Evolutionary conservation across 345 rosid genomes (phyloP).

Genomic region (Acer negundo): DNA sequence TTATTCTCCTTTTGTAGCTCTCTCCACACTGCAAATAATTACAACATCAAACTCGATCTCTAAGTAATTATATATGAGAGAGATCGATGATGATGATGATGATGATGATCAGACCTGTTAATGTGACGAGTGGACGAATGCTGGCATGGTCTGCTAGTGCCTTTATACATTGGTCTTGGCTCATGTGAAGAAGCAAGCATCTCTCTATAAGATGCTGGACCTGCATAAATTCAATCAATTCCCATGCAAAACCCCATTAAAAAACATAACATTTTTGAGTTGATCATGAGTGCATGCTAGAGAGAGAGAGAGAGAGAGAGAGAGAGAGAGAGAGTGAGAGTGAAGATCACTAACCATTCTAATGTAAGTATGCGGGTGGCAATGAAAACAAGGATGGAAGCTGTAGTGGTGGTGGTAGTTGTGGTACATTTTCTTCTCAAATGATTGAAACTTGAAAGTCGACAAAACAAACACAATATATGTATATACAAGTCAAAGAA

Average conservation of each 20-base stretch:
- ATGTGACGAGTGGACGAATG: conserved; percentile 64
- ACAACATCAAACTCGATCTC: not conserved
- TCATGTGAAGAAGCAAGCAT: conserved; percentile 75
- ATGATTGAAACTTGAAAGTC: conserved; percentile 21
- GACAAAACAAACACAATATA: conserved; percentile 29
- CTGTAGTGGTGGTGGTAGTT: conserved; percentile 33
- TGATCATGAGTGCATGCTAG: not conserved
- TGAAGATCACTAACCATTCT: conserved; percentile 47
- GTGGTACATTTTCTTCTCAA: conserved; percentile 29
- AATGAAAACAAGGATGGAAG: conserved; percentile 65
- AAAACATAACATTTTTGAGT: not conserved
- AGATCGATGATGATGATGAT: too few relatives aligned
- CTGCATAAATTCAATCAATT: conserved; percentile 27
- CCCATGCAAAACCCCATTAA: conserved; percentile 12
- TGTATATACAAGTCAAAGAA: not conserved
- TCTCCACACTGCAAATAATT: conserved; percentile 64
- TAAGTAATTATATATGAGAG: not conserved
- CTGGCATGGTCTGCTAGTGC: conserved; percentile 61
- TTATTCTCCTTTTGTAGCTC: conserved; percentile 71
- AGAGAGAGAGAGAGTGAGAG: not conserved
- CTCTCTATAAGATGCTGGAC: conserved; percentile 88
- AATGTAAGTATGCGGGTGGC: conserved; percentile 76
- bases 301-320: too few relatives aligned
- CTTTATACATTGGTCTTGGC: conserved; percentile 69
- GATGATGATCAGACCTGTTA: conserved; percentile 45